Conservation (phyloP, 2,329 filamentous ascomycete species). For the Ophiobolus disseminans region DNA sequence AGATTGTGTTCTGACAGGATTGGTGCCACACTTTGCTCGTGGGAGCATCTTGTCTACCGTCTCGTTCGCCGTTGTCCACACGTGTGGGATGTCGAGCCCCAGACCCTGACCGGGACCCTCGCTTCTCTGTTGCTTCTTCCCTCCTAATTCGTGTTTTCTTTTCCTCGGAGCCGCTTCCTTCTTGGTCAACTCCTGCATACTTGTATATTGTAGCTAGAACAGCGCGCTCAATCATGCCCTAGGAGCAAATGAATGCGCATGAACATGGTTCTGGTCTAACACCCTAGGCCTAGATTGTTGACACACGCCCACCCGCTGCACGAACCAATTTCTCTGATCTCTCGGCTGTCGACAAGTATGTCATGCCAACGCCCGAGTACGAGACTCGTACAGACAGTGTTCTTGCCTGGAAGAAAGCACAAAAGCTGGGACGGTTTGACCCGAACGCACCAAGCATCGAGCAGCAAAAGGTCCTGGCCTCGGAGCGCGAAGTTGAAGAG, state of each 20-base stretch:
- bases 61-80: slow-evolving; percentile 19
- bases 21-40: slow-evolving; percentile 15
- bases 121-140: not conserved
- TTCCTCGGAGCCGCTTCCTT: slow-evolving; percentile 16
- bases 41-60: slow-evolving; percentile 9
- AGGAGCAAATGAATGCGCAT: slow-evolving; percentile 17
- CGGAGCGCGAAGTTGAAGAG: slow-evolving; percentile 72
- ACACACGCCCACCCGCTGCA: slow-evolving; percentile 77
- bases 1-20: slow-evolving; percentile 10
- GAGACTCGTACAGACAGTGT: slow-evolving; percentile 86
- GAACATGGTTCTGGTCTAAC: slow-evolving; percentile 32
- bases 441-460: slow-evolving; percentile 78
- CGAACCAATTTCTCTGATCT: slow-evolving; percentile 83
- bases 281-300: slow-evolving; percentile 67
- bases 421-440: slow-evolving; percentile 96
- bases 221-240: slow-evolving; percentile 13
- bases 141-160: slow-evolving; percentile 20
- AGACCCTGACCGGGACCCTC: slow-evolving; percentile 1
- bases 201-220: slow-evolving; percentile 1
- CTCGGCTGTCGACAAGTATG: slow-evolving; percentile 84
- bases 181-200: slow-evolving; percentile 24
- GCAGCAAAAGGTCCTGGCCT: slow-evolving; percentile 72
- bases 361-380: slow-evolving; percentile 85
- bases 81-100: slow-evolving; percentile 10
- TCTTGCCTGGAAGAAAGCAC: slow-evolving; percentile 91